Conservation (phyloP, 345 rosid genomes). For the Odontarrhena argentea region DNA sequence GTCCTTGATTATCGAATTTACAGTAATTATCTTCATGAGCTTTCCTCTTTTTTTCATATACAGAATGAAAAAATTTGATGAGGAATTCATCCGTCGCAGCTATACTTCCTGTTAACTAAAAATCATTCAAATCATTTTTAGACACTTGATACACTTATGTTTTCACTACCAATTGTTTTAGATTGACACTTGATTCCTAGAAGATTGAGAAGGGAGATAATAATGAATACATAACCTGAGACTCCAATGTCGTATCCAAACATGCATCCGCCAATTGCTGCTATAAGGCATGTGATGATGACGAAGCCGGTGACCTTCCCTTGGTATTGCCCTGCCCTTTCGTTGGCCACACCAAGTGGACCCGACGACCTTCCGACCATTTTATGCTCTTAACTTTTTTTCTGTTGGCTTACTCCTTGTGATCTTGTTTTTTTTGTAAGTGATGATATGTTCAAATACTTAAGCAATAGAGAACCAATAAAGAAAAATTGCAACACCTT, state of each 20-base stretch:
- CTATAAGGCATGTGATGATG: slow-evolving; percentile 58
- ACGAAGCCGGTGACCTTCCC: slow-evolving; percentile 69
- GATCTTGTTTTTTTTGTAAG: not conserved
- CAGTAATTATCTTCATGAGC: slow-evolving; percentile 87
- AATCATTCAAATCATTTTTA: not conserved
- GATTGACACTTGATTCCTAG: not conserved
- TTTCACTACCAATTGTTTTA: not conserved
- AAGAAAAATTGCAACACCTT: slow-evolving; percentile 16
- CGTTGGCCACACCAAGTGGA: slow-evolving; percentile 70
- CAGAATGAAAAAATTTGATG: slow-evolving; percentile 55
- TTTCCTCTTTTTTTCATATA: slow-evolving; percentile 54
- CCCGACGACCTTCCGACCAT: slow-evolving; percentile 71
- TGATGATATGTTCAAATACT: not conserved
- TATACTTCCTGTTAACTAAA: slow-evolving; percentile 58
- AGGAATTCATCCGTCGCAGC: slow-evolving; percentile 80
- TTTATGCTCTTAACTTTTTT: not conserved
- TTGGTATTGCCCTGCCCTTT: slow-evolving; percentile 67
- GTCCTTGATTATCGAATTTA: slow-evolving; percentile 71
- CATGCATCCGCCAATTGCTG: slow-evolving; percentile 76
- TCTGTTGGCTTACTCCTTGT: slow-evolving; percentile 6
- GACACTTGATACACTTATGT: too few species aligned
- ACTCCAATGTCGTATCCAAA: slow-evolving; percentile 87
- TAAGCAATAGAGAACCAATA: not conserved
- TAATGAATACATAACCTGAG: slow-evolving; percentile 51
- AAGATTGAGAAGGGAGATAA: too few species aligned